phyloP scores from a whole-genome alignment of 2,329 filamentous ascomycete genomes.

The Dothidotthia symphoricarpi region DNA sequence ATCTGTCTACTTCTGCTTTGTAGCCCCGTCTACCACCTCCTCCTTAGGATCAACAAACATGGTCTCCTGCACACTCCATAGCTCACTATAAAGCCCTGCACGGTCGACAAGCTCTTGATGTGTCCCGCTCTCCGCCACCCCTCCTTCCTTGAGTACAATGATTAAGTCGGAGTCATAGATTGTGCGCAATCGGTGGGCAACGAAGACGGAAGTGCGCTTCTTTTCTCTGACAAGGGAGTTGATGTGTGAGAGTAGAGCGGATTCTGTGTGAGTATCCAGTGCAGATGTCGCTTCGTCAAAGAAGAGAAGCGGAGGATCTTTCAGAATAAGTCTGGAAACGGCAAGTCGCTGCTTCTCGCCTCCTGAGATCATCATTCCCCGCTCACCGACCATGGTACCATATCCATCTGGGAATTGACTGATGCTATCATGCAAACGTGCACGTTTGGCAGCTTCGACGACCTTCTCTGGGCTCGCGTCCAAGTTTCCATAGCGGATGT shows the following conservation, averaged over 20 bases:
- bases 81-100: constrained; percentile 78
- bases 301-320: constrained; percentile 86
- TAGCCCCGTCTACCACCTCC: constrained; percentile 1
- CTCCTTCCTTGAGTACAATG: constrained; percentile 81
- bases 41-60: constrained; percentile 27
- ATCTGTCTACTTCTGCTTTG: background rate
- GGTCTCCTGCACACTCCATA: constrained; percentile 68
- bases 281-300: constrained; percentile 95
- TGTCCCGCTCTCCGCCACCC: constrained; percentile 84
- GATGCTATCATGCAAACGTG: constrained; percentile 75
- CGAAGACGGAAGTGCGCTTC: constrained; percentile 85
- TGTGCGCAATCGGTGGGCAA: constrained; percentile 86
- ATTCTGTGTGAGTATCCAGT: constrained; percentile 89
- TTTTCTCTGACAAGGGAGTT: constrained; percentile 90
- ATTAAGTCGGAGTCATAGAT: constrained; percentile 92
- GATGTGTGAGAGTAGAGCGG: constrained; percentile 85
- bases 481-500: constrained; percentile 88
- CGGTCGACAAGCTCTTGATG: constrained; percentile 79
- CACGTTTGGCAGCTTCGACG: constrained; percentile 72
- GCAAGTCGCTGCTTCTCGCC: constrained; percentile 92
- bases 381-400: constrained; percentile 84
- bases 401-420: constrained; percentile 82
- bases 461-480: constrained; percentile 72
- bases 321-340: constrained; percentile 77
- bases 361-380: constrained; percentile 94